These are phyloP conservation scores for Ophiocordyceps robertsii DNA, from an alignment of 2,329 filamentous ascomycete genomes.

Conservation along the genomic window DNA sequence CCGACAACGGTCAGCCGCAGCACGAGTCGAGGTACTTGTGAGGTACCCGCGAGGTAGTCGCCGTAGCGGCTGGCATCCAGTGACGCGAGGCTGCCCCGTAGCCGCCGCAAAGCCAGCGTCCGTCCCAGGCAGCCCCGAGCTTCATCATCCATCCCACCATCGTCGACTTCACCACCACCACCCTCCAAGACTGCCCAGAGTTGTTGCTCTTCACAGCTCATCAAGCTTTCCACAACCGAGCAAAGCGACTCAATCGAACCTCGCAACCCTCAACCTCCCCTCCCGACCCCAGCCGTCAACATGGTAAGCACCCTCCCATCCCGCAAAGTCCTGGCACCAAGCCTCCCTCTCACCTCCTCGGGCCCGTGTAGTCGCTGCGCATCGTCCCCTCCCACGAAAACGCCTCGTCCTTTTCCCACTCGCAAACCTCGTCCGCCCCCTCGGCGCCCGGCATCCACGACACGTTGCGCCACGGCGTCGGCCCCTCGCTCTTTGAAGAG, in stretches of 20 bases:
- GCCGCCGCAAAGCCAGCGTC: neutral
- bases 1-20: too few relatives aligned
- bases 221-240: too few relatives aligned
- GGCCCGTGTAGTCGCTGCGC: slow-evolving; percentile 59
- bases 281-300: too few relatives aligned
- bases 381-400: slow-evolving; percentile 64
- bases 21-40: too few relatives aligned
- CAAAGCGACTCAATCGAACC: too few relatives aligned
- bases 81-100: neutral
- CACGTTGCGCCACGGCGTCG: slow-evolving; percentile 74
- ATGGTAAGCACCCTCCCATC: too few relatives aligned
- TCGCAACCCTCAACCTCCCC: too few relatives aligned
- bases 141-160: neutral
- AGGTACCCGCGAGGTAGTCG: too few relatives aligned
- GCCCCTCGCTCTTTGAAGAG: slow-evolving; percentile 41
- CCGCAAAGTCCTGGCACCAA: too few relatives aligned
- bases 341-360: neutral
- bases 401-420: slow-evolving; percentile 52
- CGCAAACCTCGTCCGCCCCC: slow-evolving; percentile 57
- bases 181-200: slow-evolving; percentile 3
- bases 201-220: too few relatives aligned
- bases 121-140: neutral
- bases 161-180: neutral
- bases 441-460: slow-evolving; percentile 91
- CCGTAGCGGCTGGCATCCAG: neutral